Base-by-base conservation (phyloP, 2,329 filamentous ascomycete genomes). In the Hypoxylon rubiginosum region DNA sequence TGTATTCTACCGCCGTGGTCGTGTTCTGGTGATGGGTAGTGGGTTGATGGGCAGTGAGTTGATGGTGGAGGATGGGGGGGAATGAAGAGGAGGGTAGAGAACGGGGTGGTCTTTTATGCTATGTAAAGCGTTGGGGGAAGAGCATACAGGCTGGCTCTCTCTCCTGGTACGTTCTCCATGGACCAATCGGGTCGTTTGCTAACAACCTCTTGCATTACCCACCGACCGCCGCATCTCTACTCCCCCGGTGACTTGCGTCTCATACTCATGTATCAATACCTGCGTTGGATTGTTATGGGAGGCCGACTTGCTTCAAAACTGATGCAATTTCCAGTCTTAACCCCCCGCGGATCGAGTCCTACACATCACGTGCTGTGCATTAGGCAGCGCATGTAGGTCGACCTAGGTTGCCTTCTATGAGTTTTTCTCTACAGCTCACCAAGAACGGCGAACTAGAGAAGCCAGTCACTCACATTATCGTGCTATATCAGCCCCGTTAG, bases 81-180 rank as follows among this genome's bases (percentile, higher is more conserved):
- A 45, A 60, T 57, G 62, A 67, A 68, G 46, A 72, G 54, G 54
- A 64, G 58, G 62, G 63, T 65, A 61, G 65, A 66, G 69, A 69
- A 68, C 62, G 58, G 66, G 55, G 57, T 63, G 67, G n/a, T 70
- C 68, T 36, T 72, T 74, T 75, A n/a, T n/a, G n/a, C n/a, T 75
- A 75, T 75, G 66, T 70, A 62, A 70, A 58, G 60, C 62, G 59
- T 69, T 60, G 61, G 9, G 73, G 70, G 67, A 64, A 73, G 72
- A 67, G 70, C 65, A 59, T n/a, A 15, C 17, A 8, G 41, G 57
- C 49, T 53, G 15, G 58, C 57, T 43, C 60, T 57, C 52, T 62
- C 67, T 68, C 67, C 53, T 41, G 49, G 54, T 57, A 59, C 39
- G 11, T 62, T 62, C 53, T 45, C 52, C 49, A 62, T 57, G 9